phyloP scores from a whole-genome alignment of 805 yeast genomes.

The Starmerella kuoi region DNA sequence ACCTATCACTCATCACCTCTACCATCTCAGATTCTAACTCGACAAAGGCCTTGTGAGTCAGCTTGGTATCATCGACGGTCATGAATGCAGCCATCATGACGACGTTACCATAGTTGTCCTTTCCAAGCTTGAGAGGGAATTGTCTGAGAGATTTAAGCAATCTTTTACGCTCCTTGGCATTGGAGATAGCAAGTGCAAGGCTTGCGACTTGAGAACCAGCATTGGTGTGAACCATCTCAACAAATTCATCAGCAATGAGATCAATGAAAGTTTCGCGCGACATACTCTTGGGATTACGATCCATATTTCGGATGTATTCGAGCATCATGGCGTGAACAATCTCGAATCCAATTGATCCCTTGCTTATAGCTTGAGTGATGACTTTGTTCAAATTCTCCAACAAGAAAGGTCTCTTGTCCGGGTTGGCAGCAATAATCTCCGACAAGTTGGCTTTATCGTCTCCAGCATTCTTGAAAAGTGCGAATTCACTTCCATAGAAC shows the following conservation, averaged over 20 bases:
- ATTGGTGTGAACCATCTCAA: slow-evolving; percentile 88
- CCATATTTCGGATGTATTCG: slow-evolving; percentile 66
- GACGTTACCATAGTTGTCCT: slow-evolving; percentile 74
- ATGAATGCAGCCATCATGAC: slow-evolving; percentile 68
- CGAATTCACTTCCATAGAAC: slow-evolving; percentile 93
- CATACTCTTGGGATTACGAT: slow-evolving; percentile 32
- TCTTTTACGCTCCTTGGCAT: slow-evolving; percentile 81
- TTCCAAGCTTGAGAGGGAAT: slow-evolving; percentile 63
- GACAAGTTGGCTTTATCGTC: slow-evolving; percentile 46
- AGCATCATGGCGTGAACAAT: slow-evolving; percentile 92
- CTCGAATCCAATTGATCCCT: slow-evolving; percentile 94
- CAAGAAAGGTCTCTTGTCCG: slow-evolving; percentile 68
- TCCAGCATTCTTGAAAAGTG: slow-evolving; percentile 71
- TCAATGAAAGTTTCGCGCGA: slow-evolving; percentile 76
- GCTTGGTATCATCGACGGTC: slow-evolving; percentile 88
- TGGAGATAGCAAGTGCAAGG: slow-evolving; percentile 63
- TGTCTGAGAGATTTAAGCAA: slow-evolving; percentile 60
- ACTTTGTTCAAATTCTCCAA: slow-evolving; percentile 68
- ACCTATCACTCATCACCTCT: slow-evolving; percentile 54
- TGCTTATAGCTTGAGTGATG: slow-evolving; percentile 79
- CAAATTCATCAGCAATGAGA: slow-evolving; percentile 71
- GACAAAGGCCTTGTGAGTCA: slow-evolving; percentile 59
- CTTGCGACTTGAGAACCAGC: slow-evolving; percentile 92
- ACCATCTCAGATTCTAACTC: slow-evolving; percentile 37
- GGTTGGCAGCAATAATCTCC: slow-evolving; percentile 52